Percentiles rank a stretch among this genome's conserved stretches.
Conservation (phyloP, 1,284 basidiomycete genomes). For the Uromyces viciae-fabae region DNA sequence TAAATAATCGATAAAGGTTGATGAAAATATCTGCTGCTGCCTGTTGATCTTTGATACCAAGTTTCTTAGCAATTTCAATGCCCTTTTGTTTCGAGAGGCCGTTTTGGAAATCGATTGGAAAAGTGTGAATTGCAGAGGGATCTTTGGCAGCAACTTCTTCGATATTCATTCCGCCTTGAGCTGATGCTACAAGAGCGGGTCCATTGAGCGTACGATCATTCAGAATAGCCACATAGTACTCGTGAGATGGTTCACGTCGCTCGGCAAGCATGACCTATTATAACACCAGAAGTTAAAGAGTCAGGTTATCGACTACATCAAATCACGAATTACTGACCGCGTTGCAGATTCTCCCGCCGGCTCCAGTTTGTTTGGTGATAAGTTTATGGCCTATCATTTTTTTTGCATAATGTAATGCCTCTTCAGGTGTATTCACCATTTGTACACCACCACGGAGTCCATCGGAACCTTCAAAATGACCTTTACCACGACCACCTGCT, state of each 20-base stretch:
- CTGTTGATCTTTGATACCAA: slow-evolving; percentile 75
- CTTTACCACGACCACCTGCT: slow-evolving; percentile 97
- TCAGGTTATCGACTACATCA: background rate
- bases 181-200: slow-evolving; percentile 88
- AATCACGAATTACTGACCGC: slow-evolving; percentile 61
- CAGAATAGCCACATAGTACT: slow-evolving; percentile 96
- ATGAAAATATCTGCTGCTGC: slow-evolving; percentile 89
- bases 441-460: slow-evolving; percentile 98
- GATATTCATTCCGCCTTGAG: slow-evolving; percentile 69
- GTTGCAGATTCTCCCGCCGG: slow-evolving; percentile 86
- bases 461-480: slow-evolving; percentile 75
- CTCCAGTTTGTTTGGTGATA: slow-evolving; percentile 99
- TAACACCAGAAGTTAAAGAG: too few species aligned
- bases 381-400: slow-evolving; percentile 95
- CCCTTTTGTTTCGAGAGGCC: slow-evolving; percentile 75
- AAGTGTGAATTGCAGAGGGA: slow-evolving; percentile 91
- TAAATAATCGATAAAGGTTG: slow-evolving; percentile 94
- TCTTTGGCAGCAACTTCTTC: slow-evolving; percentile 99
- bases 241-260: slow-evolving; percentile 85
- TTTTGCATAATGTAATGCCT: slow-evolving; percentile 78
- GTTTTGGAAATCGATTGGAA: slow-evolving; percentile 79
- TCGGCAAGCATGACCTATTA: slow-evolving; percentile 97
- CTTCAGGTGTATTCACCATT: slow-evolving; percentile 81
- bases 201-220: slow-evolving; percentile 88
- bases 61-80: slow-evolving; percentile 74